Evolutionary conservation across 139 green algal species (phyloP), one percentile per base, ranked within the genome.

Genomic region (Pseudopediastrum boryanum): DNA sequence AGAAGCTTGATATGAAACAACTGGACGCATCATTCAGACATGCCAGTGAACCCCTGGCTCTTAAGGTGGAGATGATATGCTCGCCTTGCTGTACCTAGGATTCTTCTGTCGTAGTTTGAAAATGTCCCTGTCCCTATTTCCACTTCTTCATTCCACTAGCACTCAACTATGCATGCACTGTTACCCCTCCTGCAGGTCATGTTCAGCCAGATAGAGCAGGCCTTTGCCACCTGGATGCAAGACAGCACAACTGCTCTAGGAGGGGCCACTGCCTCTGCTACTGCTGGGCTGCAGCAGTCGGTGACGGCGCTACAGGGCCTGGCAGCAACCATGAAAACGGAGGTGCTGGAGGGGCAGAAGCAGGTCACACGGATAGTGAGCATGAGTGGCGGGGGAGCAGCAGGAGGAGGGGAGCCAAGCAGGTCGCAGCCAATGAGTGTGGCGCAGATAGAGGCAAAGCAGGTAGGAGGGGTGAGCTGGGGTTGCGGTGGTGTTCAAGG

Each of bases 131-230:
- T n/a, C n/a, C n/a, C 44, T 13, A 58, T 38, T 25, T 59, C 19
- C 7, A 38, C 12, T 21, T 51, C 42, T 1, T 23, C 52, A 70
- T 23, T 0, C 46, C 8, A 8, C 8, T 16, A 43, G 66, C 23
- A 31, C 39, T 31, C 38, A 13, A 41, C 23, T 69, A 21, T 33
- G 7, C 4, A 33, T n/a, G 33, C 5, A 41, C 61, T 33, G 4
- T 27, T 54, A 21, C 51, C 9, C 33, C 4, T 4, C n/a, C 48
- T 62, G 51, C 61, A 74, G 51, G 59, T 56, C 16, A 80, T 85
- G 79, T 88, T 85, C 41, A 50, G 43, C 23, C 91, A 95, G 83
- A 75, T 98, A 41, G 83, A 98, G 62, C 71, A 71, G 0, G 81
- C 93, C 6, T 77, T 97, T 44, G 67, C 65, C 1, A 39, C 63